Evolutionary conservation across 108 stramenopile genomes (phyloP).

Genomic region (Nitzschia sp.): DNA sequence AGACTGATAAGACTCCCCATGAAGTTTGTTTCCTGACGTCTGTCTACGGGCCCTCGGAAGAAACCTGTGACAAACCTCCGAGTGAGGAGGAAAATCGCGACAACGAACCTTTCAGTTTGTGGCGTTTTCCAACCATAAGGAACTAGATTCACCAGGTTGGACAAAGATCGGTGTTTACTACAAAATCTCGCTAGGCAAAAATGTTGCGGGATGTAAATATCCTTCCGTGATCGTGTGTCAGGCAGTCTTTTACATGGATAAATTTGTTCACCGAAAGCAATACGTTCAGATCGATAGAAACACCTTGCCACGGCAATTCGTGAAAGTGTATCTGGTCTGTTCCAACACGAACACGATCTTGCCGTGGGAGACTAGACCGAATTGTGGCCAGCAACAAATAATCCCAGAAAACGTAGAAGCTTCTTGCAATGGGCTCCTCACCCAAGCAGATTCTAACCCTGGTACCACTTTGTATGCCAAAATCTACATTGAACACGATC

Average conservation of each 20-base stretch:
- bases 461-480: constrained; percentile 28
- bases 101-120: constrained; percentile 22
- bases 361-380: constrained; percentile 24
- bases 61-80: constrained; percentile 17
- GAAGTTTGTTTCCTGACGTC: constrained; percentile 39
- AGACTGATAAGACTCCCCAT: constrained; percentile 6
- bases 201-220: constrained; percentile 32
- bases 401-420: constrained; percentile 26
- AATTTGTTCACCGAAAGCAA: constrained; percentile 20
- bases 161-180: constrained; percentile 20
- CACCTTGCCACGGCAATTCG: constrained; percentile 17
- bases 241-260: constrained; percentile 41
- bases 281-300: constrained; percentile 24
- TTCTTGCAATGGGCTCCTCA: constrained; percentile 19
- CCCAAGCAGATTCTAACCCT: constrained; percentile 26
- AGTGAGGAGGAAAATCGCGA: constrained; percentile 11
- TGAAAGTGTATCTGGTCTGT: constrained; percentile 14
- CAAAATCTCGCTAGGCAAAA: constrained; percentile 32
- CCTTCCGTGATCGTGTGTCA: constrained; percentile 19
- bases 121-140: constrained; percentile 30
- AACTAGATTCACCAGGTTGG: constrained; percentile 36
- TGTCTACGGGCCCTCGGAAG: constrained; percentile 10
- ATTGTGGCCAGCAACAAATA: constrained; percentile 29
- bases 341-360: constrained; percentile 23
- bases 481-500: constrained; percentile 23